Conservation (phyloP, 2,329 filamentous ascomycete genomes). For the Penicillium sp. region DNA sequence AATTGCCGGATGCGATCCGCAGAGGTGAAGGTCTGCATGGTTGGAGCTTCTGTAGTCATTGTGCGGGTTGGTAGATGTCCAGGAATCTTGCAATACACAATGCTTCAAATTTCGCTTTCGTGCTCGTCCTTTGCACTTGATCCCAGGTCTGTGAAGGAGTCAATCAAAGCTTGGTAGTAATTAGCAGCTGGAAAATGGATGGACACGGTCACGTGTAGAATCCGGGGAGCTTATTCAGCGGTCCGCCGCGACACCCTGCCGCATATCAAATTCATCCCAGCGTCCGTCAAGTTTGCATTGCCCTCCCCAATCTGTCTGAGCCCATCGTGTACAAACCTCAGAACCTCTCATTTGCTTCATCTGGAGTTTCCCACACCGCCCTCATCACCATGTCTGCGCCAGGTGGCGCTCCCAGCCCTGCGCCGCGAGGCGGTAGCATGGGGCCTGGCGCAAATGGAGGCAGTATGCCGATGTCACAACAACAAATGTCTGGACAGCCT, state of each 20-base stretch:
- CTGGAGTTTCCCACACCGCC: neutral
- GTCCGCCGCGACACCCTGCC: neutral
- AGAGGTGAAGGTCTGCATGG: slow-evolving; percentile 60
- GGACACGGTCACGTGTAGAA: slow-evolving; percentile 17
- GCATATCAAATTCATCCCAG: slow-evolving; percentile 28
- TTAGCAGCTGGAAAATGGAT: neutral
- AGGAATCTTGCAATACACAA: neutral
- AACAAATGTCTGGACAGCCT: slow-evolving; percentile 51
- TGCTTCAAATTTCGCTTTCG: neutral
- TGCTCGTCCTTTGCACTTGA: no score
- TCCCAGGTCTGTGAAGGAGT: neutral
- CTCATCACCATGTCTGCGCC: slow-evolving; percentile 45
- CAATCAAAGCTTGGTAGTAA: neutral
- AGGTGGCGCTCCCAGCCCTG: slow-evolving; percentile 51
- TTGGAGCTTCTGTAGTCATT: slow-evolving; percentile 29
- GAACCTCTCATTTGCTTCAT: neutral
- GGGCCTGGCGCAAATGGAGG: slow-evolving; percentile 43
- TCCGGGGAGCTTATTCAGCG: slow-evolving; percentile 17
- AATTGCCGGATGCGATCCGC: slow-evolving; percentile 80
- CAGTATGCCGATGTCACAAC: slow-evolving; percentile 50
- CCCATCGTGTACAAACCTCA: neutral
- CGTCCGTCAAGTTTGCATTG: slow-evolving; percentile 15
- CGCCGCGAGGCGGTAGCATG: slow-evolving; percentile 51
- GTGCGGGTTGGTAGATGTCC: neutral
- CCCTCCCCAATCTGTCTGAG: slow-evolving; percentile 8